A percentile compares a stretch with the other conserved stretches of the same genome.
Conservation (phyloP, 2,329 filamentous ascomycete species). For the Cadophora sp. region DNA sequence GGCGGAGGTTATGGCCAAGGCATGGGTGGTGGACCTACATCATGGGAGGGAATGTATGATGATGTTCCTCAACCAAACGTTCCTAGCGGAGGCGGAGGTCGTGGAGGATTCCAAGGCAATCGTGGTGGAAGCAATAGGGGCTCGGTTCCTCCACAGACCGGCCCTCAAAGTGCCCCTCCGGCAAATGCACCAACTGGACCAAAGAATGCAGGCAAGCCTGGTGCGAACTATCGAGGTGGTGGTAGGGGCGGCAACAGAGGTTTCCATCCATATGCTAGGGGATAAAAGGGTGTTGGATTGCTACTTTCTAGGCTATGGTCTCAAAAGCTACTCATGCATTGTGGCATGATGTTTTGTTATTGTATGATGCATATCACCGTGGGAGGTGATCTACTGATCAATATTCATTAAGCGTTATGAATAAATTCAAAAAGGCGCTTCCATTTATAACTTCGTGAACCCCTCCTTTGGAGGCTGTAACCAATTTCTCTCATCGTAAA, state of each 20-base stretch:
- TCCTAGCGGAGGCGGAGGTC: constrained; percentile 51
- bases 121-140: constrained; percentile 43
- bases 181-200: constrained; percentile 92
- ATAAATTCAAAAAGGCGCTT: not conserved
- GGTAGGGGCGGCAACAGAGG: constrained; percentile 78
- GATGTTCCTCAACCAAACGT: constrained; percentile 86
- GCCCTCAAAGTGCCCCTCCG: constrained; percentile 63
- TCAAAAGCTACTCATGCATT: constrained; percentile 17
- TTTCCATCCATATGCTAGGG: constrained; percentile 76
- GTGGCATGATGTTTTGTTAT: constrained; percentile 6
- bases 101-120: constrained; percentile 36
- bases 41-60: constrained; percentile 98
- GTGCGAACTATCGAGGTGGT: constrained; percentile 92
- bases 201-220: constrained; percentile 91
- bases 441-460: constrained; percentile 60
- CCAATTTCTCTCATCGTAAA: constrained; percentile 92
- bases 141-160: constrained; percentile 45
- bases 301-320: not conserved
- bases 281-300: constrained; percentile 26
- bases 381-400: not conserved
- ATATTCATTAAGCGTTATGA: constrained; percentile 1
- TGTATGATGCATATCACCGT: constrained; percentile 11
- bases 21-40: constrained; percentile 72
- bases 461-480: constrained; percentile 82
- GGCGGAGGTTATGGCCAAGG: constrained; percentile 54